phyloP scores from a whole-genome alignment of 495 filamentous ascomycete species.

The Antarctomyces pellizariae region DNA sequence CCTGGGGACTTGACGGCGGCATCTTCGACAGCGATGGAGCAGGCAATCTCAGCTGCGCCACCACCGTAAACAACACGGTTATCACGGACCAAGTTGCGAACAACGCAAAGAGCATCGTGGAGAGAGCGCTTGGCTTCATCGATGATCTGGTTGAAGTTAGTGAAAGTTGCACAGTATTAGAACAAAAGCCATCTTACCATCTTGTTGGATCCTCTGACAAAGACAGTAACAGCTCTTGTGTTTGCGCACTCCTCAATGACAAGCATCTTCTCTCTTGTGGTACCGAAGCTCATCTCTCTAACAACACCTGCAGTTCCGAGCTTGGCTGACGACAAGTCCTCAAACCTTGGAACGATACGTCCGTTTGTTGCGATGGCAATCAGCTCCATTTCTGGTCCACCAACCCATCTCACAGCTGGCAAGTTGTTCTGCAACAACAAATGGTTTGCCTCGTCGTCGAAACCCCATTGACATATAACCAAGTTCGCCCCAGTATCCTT shows the following conservation, averaged over 20 bases:
- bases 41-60: slow-evolving; percentile 93
- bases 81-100: slow-evolving; percentile 85
- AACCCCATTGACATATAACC: slow-evolving; percentile 98
- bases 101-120: slow-evolving; percentile 93
- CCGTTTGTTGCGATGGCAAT: slow-evolving; percentile 98
- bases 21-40: slow-evolving; percentile 86
- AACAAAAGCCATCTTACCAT: slow-evolving; percentile 39
- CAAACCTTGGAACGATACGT: slow-evolving; percentile 89
- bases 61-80: slow-evolving; percentile 98
- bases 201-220: slow-evolving; percentile 95
- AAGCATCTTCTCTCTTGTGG: slow-evolving; percentile 96
- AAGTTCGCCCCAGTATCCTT: slow-evolving; percentile 95
- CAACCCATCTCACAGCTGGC: slow-evolving; percentile 93
- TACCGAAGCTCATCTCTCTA: slow-evolving; percentile 87
- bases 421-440: slow-evolving; percentile 86
- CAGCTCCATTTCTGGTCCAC: slow-evolving; percentile 92
- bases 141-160: slow-evolving; percentile 45
- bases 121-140: slow-evolving; percentile 95
- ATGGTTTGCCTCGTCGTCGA: slow-evolving; percentile 98
- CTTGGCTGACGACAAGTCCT: slow-evolving; percentile 77
- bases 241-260: slow-evolving; percentile 99
- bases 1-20: slow-evolving; percentile 88
- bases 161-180: not conserved
- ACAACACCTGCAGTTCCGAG: slow-evolving; percentile 78
- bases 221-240: slow-evolving; percentile 84